Evolutionary conservation across 345 rosid species (phyloP).

Genomic region (Syzygium aqueum): DNA sequence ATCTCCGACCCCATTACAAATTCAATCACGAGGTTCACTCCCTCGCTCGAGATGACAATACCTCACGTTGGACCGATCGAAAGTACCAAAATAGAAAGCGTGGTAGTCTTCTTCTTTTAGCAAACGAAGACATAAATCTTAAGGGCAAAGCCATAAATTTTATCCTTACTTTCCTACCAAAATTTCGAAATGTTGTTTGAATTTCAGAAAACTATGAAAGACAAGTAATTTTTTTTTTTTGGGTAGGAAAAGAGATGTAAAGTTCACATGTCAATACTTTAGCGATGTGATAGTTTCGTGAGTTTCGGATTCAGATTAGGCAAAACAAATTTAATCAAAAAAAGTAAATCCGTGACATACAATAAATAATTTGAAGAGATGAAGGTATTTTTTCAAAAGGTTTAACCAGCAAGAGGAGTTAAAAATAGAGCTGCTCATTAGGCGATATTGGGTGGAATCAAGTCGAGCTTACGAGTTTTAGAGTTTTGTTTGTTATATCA

Average conservation of each 20-base stretch:
- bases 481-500: neutral
- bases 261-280: neutral
- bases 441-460: neutral
- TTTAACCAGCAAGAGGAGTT: neutral
- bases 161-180: neutral
- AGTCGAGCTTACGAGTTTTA: neutral
- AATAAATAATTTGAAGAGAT: neutral
- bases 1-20: neutral
- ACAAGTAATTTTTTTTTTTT: too few species aligned
- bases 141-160: neutral
- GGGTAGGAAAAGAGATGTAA: rapidly evolving
- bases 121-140: neutral
- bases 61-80: neutral
- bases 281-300: neutral
- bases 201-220: too few species aligned
- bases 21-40: neutral
- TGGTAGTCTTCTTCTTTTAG: neutral
- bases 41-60: neutral
- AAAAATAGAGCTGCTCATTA: neutral
- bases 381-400: neutral
- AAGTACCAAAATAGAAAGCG: neutral
- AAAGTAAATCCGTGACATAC: neutral
- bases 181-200: neutral
- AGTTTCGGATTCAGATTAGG: neutral
- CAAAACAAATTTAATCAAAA: neutral